These are phyloP conservation scores for Dictyostelium intermedium DNA, from an alignment of 78 protist genomes.

Conservation along the genomic window DNA sequence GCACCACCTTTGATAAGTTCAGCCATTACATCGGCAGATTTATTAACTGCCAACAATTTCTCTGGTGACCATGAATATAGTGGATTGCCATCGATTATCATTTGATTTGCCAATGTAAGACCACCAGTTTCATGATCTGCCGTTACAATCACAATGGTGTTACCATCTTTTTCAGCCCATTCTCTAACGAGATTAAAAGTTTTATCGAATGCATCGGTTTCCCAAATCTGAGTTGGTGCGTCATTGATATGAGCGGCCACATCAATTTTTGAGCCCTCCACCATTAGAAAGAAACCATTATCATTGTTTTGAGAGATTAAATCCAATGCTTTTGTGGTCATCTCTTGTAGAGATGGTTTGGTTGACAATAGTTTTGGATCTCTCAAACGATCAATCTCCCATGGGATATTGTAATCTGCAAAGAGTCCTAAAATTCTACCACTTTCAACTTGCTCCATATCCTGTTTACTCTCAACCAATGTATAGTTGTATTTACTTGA, in stretches of 20 bases:
- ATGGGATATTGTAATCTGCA: conserved; percentile 24
- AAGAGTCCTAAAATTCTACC: conserved; percentile 64
- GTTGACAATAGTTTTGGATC: background rate
- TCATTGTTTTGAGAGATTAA: conserved; percentile 45
- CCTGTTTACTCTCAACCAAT: background rate
- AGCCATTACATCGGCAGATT: conserved; percentile 15
- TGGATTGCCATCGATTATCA: background rate
- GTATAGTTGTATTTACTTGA: background rate
- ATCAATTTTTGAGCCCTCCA: conserved; percentile 79
- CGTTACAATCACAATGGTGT: conserved; percentile 68
- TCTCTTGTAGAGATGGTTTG: conserved; percentile 60
- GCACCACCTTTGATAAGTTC: background rate
- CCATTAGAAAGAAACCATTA: conserved; percentile 60
- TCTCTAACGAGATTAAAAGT: conserved; percentile 46
- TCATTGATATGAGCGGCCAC: conserved; percentile 87
- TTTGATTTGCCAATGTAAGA: conserved; percentile 34
- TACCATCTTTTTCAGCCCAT: conserved; percentile 65
- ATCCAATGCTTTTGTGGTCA: conserved; percentile 51
- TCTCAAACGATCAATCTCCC: conserved; percentile 61
- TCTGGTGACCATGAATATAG: conserved; percentile 47
- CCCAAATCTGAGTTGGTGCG: conserved; percentile 63
- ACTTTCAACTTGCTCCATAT: background rate
- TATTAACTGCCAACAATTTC: background rate
- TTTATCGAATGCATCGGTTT: conserved; percentile 46
- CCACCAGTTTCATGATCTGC: conserved; percentile 93